Percentiles rank a stretch among this genome's conserved stretches.
Evolutionary conservation across 495 filamentous ascomycete species (phyloP).

Genomic region (Penicillium verhagenii): DNA sequence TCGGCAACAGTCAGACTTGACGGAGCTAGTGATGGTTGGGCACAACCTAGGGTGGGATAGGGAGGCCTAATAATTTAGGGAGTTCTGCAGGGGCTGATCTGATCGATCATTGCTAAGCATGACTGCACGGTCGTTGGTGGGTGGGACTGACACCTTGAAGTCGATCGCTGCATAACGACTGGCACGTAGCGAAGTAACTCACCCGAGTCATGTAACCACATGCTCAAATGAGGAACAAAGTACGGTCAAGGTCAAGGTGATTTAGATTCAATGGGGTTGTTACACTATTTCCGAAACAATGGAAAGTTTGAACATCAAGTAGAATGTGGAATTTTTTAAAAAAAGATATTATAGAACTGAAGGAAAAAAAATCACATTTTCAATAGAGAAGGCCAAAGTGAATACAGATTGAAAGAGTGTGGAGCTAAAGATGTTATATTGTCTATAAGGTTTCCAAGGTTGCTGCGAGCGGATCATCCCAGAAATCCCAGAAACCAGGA

Average conservation of each 20-base stretch:
- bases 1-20: background rate
- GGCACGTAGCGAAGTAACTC: background rate
- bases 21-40: background rate
- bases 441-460: background rate
- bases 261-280: no score
- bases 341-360: no score
- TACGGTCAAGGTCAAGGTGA: no score
- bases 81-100: background rate
- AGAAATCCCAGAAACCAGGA: conserved; percentile 16
- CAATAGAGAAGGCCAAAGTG: no score
- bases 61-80: background rate
- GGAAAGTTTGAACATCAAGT: background rate
- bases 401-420: no score
- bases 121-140: no score
- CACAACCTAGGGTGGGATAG: background rate
- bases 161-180: conserved; percentile 3
- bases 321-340: no score
- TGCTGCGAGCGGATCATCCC: conserved; percentile 3
- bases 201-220: background rate
- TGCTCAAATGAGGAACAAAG: background rate
- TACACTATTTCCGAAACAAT: background rate
- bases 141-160: background rate
- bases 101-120: no score
- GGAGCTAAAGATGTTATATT: background rate
- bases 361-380: no score